Evolutionary conservation across 257 asterid species (phyloP), one percentile per base, ranked within the genome.

Genomic region (Solanum neorickii): DNA sequence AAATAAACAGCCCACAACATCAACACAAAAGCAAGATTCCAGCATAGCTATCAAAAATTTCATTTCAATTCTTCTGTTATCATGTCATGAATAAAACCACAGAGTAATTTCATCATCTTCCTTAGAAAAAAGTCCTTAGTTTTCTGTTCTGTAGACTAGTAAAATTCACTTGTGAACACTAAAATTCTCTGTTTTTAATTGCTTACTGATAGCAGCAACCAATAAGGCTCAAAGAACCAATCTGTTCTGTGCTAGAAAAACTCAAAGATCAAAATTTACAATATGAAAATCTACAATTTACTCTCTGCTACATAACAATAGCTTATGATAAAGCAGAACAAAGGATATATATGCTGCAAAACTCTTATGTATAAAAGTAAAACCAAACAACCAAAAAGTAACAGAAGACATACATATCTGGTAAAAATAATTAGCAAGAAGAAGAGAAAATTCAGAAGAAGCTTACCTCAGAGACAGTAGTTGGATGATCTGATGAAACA

Each of bases 401-500:
- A 62, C 70, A 56, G 8, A 56, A 56, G 5, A 49, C 16, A 49
- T 56, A 56, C 9, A 56, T 56, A 18, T 56, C n/a, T 56, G n/a
- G 11, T 56, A 18, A 56, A 56, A 56, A 56, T 56, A 7, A 56
- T 18, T 3, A 56, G 65, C 65, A 56, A 56, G 65, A 56, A 41
- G 44, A 42, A 56, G 65, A 56, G 6, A n/a, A 65, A 37, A 69
- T 46, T 68, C 59, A 41, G 5, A 18, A 69, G 70, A 49, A 13
- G 10, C 66, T 42, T 89, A 94, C 98, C 98, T 94, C 83, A 70
- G 83, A 82, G 77, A 90, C 21, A 31, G 87, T 72, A 69, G 73
- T 25, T 25, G 93, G 76, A 42, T 90, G 96, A 92, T 94, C 93
- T 65, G 98, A 88, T 86, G 56, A 83, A 92, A 89, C 94, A 90